Conservation (phyloP, 495 filamentous ascomycete genomes). For the Hypoxylon trugodes region DNA sequence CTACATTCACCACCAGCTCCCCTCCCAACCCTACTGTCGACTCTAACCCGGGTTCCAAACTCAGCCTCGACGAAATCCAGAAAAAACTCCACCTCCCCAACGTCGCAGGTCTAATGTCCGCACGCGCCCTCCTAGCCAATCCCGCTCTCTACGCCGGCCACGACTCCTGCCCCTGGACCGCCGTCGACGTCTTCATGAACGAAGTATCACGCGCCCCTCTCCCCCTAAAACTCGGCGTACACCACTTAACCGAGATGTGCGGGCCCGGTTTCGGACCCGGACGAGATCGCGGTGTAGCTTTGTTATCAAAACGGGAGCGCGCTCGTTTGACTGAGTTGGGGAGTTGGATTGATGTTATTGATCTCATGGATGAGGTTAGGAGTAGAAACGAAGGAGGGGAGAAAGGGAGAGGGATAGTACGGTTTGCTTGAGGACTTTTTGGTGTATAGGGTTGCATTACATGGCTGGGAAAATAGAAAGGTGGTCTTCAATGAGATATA, state of each 20-base stretch:
- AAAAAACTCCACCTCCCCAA: conserved; percentile 43
- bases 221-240: conserved; percentile 65
- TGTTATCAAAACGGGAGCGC: conserved; percentile 63
- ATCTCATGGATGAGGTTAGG: conserved; percentile 64
- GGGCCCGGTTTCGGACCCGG: conserved; percentile 57
- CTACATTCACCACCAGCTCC: conserved; percentile 37
- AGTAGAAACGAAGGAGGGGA: conserved; percentile 36
- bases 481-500: no score
- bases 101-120: conserved; percentile 68
- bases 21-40: conserved; percentile 44
- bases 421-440: conserved; percentile 5
- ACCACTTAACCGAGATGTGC: conserved; percentile 72
- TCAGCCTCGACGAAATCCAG: neutral
- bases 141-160: conserved; percentile 68
- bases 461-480: no score
- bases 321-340: conserved; percentile 56
- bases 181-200: conserved; percentile 65
- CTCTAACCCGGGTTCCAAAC: neutral
- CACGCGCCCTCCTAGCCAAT: conserved; percentile 68
- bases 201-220: conserved; percentile 60
- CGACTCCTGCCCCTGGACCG: conserved; percentile 64
- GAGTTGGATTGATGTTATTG: conserved; percentile 66
- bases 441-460: no score
- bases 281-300: conserved; percentile 47
- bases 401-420: conserved; percentile 21